phyloP scores from a whole-genome alignment of 2,329 filamentous ascomycete species.

The Pyrenochaeta sp. region DNA sequence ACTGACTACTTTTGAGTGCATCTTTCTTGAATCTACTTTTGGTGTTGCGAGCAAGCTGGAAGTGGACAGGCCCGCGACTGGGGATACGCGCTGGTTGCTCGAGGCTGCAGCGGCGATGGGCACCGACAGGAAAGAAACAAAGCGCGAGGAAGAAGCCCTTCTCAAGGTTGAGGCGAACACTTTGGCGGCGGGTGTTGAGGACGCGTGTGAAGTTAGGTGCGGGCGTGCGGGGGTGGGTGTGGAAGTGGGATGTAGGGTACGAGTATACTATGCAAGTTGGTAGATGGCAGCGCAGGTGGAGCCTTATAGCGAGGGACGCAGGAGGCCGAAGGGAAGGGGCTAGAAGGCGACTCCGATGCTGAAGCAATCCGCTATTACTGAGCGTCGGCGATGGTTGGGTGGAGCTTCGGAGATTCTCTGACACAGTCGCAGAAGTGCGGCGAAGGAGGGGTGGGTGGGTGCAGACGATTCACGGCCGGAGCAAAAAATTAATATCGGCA shows the following conservation, averaged over 20 bases:
- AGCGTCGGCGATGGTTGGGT: conserved; percentile 25
- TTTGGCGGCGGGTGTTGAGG: conserved; percentile 68
- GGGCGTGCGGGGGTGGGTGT: conserved; percentile 21
- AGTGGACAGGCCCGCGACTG: conserved; percentile 50
- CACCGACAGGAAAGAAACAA: conserved; percentile 76
- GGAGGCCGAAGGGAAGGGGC: conserved; percentile 20
- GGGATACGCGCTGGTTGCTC: conserved; percentile 66
- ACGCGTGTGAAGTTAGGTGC: conserved; percentile 28
- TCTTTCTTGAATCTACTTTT: conserved; percentile 62
- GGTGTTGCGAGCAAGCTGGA: conserved; percentile 33
- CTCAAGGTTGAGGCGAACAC: conserved; percentile 88
- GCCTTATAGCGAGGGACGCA: conserved; percentile 15
- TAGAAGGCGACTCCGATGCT: conserved; percentile 22
- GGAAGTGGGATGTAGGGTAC: conserved; percentile 20
- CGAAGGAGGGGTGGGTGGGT: conserved; percentile 20
- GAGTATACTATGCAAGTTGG: neutral
- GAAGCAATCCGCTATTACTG: conserved; percentile 18
- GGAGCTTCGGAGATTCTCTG: conserved; percentile 26
- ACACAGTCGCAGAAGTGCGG: conserved; percentile 23
- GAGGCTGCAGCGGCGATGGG: conserved; percentile 76
- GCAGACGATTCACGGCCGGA: conserved; percentile 17
- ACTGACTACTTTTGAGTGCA: conserved; percentile 95
- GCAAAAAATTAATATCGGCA: conserved; percentile 23
- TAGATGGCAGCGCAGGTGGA: conserved; percentile 11
- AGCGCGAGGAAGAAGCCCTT: conserved; percentile 66